phyloP scores from a whole-genome alignment of 176 grass and related monocot genomes.

The Hsuehochloa calcarea region DNA sequence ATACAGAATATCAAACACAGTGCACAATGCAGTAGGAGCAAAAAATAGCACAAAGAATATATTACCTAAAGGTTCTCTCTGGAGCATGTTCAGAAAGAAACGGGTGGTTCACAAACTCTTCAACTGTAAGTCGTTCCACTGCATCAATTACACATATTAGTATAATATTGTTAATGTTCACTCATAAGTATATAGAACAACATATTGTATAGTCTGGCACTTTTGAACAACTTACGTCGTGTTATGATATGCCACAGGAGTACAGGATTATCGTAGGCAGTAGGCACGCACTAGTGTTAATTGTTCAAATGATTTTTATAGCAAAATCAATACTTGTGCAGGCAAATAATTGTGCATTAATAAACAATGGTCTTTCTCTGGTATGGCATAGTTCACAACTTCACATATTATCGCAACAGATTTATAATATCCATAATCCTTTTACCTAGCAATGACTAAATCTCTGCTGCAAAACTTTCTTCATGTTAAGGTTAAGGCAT shows the following conservation, averaged over 20 bases:
- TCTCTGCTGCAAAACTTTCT: constrained; percentile 2
- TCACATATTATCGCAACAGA: not conserved
- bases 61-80: constrained; percentile 54
- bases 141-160: constrained; percentile 45
- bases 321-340: not conserved
- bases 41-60: constrained; percentile 20
- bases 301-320: not conserved
- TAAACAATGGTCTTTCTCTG: not conserved
- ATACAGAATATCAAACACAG: constrained; percentile 31
- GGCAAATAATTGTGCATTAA: not conserved
- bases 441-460: constrained; percentile 4
- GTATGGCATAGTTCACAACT: not conserved
- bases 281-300: not conserved
- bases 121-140: constrained; percentile 95
- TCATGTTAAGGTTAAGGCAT: constrained; percentile 7
- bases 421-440: not conserved
- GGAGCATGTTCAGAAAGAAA: constrained; percentile 68
- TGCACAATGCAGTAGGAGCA: constrained; percentile 4
- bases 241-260: not conserved
- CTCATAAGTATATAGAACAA: not conserved
- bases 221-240: constrained; percentile 18
- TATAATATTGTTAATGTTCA: constrained; percentile 1
- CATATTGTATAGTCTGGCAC: not conserved
- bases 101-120: constrained; percentile 94
- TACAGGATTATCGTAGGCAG: not conserved